Conservation (phyloP, 305 asterid species). For the Caryopteris hybrid region DNA sequence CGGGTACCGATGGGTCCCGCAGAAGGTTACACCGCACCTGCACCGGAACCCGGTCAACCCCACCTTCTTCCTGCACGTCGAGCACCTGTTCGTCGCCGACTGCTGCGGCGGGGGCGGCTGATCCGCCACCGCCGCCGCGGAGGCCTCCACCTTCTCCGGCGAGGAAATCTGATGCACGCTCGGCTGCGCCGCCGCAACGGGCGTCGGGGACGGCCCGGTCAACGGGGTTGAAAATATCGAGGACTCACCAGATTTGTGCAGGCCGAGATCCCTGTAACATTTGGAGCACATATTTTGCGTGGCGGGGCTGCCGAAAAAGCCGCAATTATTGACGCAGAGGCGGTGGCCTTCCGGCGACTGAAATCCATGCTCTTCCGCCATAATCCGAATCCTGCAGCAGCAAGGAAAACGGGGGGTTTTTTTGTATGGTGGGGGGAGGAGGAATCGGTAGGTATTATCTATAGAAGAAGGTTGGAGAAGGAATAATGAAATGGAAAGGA, state of each 20-base stretch:
- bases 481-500: conserved; percentile 16
- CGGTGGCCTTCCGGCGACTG: conserved; percentile 75
- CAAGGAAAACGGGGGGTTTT: no score
- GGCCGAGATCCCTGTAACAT: conserved; percentile 52
- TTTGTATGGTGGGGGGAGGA: background rate
- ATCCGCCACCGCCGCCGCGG: conserved; percentile 10
- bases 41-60: conserved; percentile 81
- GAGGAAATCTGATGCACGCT: conserved; percentile 1
- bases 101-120: conserved; percentile 12
- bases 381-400: conserved; percentile 19
- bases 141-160: conserved; percentile 13
- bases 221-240: conserved; percentile 31
- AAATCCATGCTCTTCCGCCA: conserved; percentile 92
- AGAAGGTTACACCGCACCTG: conserved; percentile 75
- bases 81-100: conserved; percentile 49
- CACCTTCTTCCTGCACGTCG: conserved; percentile 64
- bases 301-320: conserved; percentile 77
- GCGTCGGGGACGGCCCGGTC: conserved; percentile 8
- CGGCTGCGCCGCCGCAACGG: conserved; percentile 12
- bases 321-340: conserved; percentile 76
- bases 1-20: conserved; percentile 86
- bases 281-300: conserved; percentile 75
- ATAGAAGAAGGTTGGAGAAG: conserved; percentile 19
- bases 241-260: conserved; percentile 34
- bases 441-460: conserved; percentile 19